Evolutionary conservation across 2,329 filamentous ascomycete genomes (phyloP).

Genomic region (Gliomastix tumulicola): DNA sequence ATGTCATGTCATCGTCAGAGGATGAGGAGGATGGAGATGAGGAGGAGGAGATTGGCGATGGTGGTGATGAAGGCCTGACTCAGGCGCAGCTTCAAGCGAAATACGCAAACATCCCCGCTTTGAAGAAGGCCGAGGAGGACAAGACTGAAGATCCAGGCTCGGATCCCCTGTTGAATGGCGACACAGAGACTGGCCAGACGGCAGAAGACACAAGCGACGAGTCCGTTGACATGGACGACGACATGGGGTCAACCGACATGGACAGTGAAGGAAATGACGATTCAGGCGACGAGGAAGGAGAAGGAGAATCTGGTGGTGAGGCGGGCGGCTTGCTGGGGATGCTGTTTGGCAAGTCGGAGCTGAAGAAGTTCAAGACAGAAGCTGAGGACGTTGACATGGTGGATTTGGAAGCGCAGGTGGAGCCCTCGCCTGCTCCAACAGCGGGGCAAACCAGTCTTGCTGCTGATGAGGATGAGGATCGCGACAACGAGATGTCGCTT

Average conservation of each 20-base stretch:
- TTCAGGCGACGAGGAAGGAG: slow-evolving; percentile 25
- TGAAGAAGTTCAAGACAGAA: slow-evolving; percentile 43
- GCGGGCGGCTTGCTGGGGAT: slow-evolving; percentile 45
- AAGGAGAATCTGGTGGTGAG: slow-evolving; percentile 28
- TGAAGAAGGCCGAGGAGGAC: slow-evolving; percentile 18
- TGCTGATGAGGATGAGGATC: slow-evolving; percentile 1
- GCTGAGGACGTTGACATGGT: slow-evolving; percentile 11
- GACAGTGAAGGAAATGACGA: slow-evolving; percentile 31
- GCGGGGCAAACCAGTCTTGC: too few relatives aligned
- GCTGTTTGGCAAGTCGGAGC: slow-evolving; percentile 52
- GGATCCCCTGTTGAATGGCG: slow-evolving; percentile 7
- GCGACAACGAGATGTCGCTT: not conserved
- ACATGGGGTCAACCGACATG: slow-evolving; percentile 52
- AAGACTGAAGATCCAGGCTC: slow-evolving; percentile 9
- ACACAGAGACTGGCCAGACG: slow-evolving; percentile 15
- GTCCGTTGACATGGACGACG: slow-evolving; percentile 63
- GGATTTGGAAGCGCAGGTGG: too few relatives aligned
- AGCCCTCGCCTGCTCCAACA: too few relatives aligned
- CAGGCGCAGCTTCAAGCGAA: slow-evolving; percentile 63
- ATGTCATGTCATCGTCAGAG: slow-evolving; percentile 55
- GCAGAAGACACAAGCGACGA: slow-evolving; percentile 53
- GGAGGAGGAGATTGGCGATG: slow-evolving; percentile 49
- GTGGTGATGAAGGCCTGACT: slow-evolving; percentile 60
- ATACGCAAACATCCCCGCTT: slow-evolving; percentile 56
- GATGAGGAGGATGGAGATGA: slow-evolving; percentile 56